Evolutionary conservation across 345 rosid species (phyloP).

Genomic region (Atalantia buxifolia): DNA sequence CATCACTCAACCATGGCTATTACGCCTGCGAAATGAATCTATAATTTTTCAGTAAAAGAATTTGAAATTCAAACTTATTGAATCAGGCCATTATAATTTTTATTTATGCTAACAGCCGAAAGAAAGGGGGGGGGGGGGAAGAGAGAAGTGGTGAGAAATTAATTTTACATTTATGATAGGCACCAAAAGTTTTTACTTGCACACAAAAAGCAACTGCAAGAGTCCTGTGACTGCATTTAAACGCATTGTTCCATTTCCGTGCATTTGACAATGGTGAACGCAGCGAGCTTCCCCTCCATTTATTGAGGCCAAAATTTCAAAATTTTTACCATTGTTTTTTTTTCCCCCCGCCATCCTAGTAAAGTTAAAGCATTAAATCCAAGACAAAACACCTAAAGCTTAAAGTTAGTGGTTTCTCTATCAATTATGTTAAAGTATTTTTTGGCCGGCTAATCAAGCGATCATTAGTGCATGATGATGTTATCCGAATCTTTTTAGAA

Average conservation of each 20-base stretch:
- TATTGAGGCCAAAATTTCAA: too few relatives aligned
- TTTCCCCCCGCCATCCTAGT: too few relatives aligned
- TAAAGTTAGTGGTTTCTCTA: too few relatives aligned
- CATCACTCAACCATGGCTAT: too few relatives aligned
- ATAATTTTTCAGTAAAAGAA: too few relatives aligned
- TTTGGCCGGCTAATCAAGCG: too few relatives aligned
- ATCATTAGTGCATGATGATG: neutral
- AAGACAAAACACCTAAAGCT: too few relatives aligned
- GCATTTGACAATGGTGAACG: neutral
- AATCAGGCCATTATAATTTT: neutral
- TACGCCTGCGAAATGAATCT: neutral
- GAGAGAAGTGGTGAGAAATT: neutral
- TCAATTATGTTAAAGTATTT: too few relatives aligned
- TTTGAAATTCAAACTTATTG: conserved; percentile 11
- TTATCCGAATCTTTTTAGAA: neutral
- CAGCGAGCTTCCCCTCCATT: neutral
- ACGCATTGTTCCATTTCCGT: neutral
- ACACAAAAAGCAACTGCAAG: conserved; percentile 10
- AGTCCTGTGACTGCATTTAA: conserved; percentile 45
- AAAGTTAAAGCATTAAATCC: too few relatives aligned
- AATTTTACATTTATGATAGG: conserved; percentile 30
- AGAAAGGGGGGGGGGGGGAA: neutral
- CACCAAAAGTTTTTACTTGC: conserved; percentile 20
- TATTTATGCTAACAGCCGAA: neutral
- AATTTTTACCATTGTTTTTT: too few relatives aligned